Evolutionary conservation across 305 asterid genomes (phyloP), one percentile per base, ranked within the genome.

Genomic region (Fraxinus paxiana): DNA sequence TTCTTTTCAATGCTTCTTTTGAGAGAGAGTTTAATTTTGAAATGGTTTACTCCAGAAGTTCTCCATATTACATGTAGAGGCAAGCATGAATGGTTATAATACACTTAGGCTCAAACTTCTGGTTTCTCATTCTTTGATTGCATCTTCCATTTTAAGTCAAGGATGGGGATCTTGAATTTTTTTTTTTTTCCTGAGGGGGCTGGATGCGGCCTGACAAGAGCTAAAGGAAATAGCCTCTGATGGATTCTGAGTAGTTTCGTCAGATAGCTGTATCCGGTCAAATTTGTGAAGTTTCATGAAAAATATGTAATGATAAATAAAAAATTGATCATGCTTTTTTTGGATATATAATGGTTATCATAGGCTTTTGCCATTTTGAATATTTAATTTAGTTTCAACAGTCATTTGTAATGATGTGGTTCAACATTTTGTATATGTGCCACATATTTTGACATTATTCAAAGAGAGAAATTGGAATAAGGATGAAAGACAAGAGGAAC

Each of bases 151-250:
- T 26, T 67, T 26, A 59, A 10, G 33, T 33, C 26, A 5, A 43
- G 24, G 5, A 5, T 10, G 26, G 80, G 28, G 74, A 17, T 77
- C 70, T 20, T 76, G n/a, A 37, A n/a, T n/a, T n/a, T 30, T 30
- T 30, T 34, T 34, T 59, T 18, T 17, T 4, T 38, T 22, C 20
- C 72, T 6, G 10, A 34, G 3, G 59, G n/a, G 77, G 61, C 15
- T 79, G 77, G 73, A 30, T 30, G 65, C 30, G 34, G 59, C 26
- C 41, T 46, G 7, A 12, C 70, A 37, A 18, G 69, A 63, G 20
- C 37, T 30, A 13, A 37, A 73, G 82, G 67, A 43, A 73, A 74
- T 73, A 77, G 70, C 24, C 74, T 77, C 15, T 4, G 15, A 56
- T 51, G 28, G 72, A 70, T 2, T 56, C 72, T 63, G n/a, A 26